A percentile compares a stretch with the other conserved stretches of the same genome.
These are phyloP conservation scores for Pleurotus tuoliensis DNA, from an alignment of 768 basidiomycete genomes.

Conservation along the genomic window DNA sequence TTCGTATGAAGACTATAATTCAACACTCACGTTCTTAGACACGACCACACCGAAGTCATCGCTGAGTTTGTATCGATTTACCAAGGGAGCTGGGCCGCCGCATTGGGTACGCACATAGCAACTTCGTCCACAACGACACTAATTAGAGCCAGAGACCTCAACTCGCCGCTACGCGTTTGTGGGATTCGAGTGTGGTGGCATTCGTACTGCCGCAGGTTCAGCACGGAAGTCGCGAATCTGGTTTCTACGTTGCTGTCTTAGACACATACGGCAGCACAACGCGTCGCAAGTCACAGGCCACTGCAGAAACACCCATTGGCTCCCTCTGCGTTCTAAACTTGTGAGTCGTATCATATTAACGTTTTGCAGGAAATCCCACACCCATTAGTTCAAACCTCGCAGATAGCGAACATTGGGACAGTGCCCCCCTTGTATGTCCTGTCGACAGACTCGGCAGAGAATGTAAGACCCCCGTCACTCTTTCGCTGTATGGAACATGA, in stretches of 20 bases:
- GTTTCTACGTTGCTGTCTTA: conserved; percentile 45
- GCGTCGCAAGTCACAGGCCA: conserved; percentile 23
- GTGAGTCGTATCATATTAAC: conserved; percentile 32
- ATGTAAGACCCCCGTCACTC: conserved; percentile 31
- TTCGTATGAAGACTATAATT: neutral
- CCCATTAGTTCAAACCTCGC: conserved; percentile 46
- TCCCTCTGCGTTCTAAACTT: conserved; percentile 45
- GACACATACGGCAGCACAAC: conserved; percentile 39
- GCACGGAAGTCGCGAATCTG: conserved; percentile 23
- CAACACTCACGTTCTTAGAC: conserved; percentile 19
- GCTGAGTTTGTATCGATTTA: conserved; percentile 30
- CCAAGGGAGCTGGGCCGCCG: conserved; percentile 14
- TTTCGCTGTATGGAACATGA: neutral
- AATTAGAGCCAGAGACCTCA: conserved; percentile 23
- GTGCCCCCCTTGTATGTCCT: conserved; percentile 40
- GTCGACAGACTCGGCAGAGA: conserved; percentile 41
- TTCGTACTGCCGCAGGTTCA: conserved; percentile 38
- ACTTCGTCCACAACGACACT: too few species aligned
- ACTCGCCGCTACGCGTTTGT: conserved; percentile 32
- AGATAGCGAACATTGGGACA: conserved; percentile 49
- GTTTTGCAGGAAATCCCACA: conserved; percentile 5
- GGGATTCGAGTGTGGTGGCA: conserved; percentile 41
- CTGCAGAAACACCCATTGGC: conserved; percentile 44
- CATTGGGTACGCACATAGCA: conserved; percentile 35
- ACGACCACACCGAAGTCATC: conserved; percentile 34